Evolutionary conservation across 768 basidiomycete species (phyloP).

Genomic region (Phylloporus scabripes): DNA sequence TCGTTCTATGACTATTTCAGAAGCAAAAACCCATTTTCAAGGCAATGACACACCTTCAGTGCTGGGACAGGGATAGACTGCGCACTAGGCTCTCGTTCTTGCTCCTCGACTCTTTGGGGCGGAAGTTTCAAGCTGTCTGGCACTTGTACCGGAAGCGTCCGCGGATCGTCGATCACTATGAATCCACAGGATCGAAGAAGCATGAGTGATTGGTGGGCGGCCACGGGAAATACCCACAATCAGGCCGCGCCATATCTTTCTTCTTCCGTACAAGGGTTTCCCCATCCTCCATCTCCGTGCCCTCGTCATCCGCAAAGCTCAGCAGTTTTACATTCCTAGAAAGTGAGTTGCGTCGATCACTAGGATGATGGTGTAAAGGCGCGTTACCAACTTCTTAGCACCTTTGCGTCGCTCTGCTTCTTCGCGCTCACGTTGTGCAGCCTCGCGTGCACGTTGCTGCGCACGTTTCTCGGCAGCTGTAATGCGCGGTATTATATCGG

Average conservation of each 20-base stretch:
- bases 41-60: constrained; percentile 15
- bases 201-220: not conserved
- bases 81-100: not conserved
- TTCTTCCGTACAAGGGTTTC: constrained; percentile 58
- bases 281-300: constrained; percentile 50
- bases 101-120: not conserved
- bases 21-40: not conserved
- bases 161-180: constrained; percentile 22
- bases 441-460: constrained; percentile 77
- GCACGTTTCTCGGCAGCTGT: constrained; percentile 87
- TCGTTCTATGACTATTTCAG: not conserved
- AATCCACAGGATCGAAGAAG: constrained; percentile 4
- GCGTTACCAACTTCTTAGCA: constrained; percentile 73
- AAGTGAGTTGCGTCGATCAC: not conserved
- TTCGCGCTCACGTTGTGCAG: constrained; percentile 72
- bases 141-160: constrained; percentile 4
- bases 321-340: constrained; percentile 81
- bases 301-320: constrained; percentile 80
- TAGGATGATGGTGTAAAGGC: not conserved
- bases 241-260: constrained; percentile 78
- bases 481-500: constrained; percentile 93
- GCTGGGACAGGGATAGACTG: constrained; percentile 2
- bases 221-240: constrained; percentile 49
- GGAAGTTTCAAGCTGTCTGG: constrained; percentile 6
- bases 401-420: constrained; percentile 65